Conservation (phyloP, 805 yeast genomes). For the Candida broadrunensis region DNA sequence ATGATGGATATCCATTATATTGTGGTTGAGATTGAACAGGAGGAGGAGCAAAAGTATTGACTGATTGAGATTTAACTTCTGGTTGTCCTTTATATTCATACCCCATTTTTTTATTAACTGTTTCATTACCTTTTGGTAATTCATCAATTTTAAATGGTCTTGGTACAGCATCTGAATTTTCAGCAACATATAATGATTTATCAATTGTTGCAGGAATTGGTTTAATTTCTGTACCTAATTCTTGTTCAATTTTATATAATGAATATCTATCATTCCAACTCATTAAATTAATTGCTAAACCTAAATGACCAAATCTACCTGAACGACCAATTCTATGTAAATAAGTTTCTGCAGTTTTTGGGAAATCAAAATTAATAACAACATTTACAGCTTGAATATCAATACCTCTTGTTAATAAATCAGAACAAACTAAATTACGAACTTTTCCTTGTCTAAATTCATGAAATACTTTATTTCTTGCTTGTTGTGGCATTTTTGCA, state of each 20-base stretch:
- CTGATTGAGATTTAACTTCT: conserved; percentile 11
- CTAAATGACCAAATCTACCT: conserved; percentile 97
- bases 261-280: conserved; percentile 96
- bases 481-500: conserved; percentile 96
- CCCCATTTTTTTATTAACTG: conserved; percentile 27
- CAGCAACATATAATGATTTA: conserved; percentile 82
- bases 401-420: conserved; percentile 94
- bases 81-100: conserved; percentile 49
- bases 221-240: conserved; percentile 93
- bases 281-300: conserved; percentile 94
- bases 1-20: too few species aligned
- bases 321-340: conserved; percentile 98
- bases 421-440: conserved; percentile 95
- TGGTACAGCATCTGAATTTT: conserved; percentile 72
- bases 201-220: conserved; percentile 96
- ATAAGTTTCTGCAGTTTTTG: conserved; percentile 96
- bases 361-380: conserved; percentile 97
- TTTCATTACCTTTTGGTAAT: conserved; percentile 45
- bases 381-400: conserved; percentile 99
- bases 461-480: conserved; percentile 96
- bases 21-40: conserved; percentile 8
- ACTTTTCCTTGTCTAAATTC: conserved; percentile 98
- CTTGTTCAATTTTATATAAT: conserved; percentile 93
- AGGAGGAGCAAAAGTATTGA: conserved; percentile 6
- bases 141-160: conserved; percentile 80